phyloP scores from a whole-genome alignment of 2,329 filamentous ascomycete species.

The Waltergamsia citrina region DNA sequence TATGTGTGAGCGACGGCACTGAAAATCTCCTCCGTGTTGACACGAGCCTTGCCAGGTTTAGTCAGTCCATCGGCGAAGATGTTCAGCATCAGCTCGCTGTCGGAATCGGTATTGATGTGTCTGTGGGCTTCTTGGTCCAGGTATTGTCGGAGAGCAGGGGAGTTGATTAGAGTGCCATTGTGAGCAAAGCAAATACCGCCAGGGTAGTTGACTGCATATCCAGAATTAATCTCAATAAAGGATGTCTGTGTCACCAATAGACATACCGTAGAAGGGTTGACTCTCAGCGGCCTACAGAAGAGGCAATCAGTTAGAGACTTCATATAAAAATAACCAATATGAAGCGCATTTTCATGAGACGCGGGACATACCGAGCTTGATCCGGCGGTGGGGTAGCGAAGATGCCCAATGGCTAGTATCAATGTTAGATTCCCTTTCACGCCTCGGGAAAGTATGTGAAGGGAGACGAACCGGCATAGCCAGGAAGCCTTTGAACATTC shows the following conservation, averaged over 20 bases:
- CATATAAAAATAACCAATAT: too few species aligned
- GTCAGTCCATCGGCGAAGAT: constrained; percentile 77
- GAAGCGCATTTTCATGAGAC: too few species aligned
- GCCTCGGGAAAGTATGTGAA: background rate
- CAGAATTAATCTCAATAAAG: background rate
- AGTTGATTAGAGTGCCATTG: constrained; percentile 84
- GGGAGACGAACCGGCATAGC: constrained; percentile 59
- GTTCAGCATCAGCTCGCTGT: constrained; percentile 82
- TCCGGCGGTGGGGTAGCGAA: constrained; percentile 84
- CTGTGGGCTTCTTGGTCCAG: constrained; percentile 72
- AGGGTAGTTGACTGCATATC: constrained; percentile 58
- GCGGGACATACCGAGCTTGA: too few species aligned
- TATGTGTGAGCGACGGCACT: constrained; percentile 64
- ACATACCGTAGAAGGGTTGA: constrained; percentile 86
- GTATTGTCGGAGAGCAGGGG: constrained; percentile 57
- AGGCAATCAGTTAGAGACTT: too few species aligned
- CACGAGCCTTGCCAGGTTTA: constrained; percentile 71
- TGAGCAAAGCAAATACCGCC: constrained; percentile 53
- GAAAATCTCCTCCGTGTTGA: constrained; percentile 72
- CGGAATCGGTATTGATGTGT: constrained; percentile 85
- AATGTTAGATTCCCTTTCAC: background rate
- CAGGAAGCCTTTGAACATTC: constrained; percentile 49
- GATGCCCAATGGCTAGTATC: constrained; percentile 50
- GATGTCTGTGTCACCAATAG: background rate
- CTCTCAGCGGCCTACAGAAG: too few species aligned